phyloP scores from a whole-genome alignment of 2,329 filamentous ascomycete genomes.

The Scleromitrula shiraiana region DNA sequence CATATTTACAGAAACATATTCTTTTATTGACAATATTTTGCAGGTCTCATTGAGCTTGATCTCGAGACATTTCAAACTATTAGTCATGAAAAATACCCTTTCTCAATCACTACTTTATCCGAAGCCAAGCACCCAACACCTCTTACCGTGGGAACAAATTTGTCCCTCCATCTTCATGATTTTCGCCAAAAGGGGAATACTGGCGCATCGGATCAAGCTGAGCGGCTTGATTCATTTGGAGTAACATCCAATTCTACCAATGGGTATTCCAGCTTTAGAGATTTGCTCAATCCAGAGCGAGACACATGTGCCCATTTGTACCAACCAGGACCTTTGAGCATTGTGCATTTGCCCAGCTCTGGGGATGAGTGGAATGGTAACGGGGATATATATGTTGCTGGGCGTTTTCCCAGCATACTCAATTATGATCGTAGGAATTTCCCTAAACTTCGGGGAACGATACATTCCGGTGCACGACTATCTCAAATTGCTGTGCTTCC shows the following conservation, averaged over 20 bases:
- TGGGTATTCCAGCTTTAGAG: conserved; percentile 21
- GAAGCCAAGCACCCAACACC: conserved; percentile 57
- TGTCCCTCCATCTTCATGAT: conserved; percentile 78
- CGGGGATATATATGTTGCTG: conserved; percentile 79
- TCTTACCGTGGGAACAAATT: conserved; percentile 75
- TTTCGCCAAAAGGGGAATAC: conserved; percentile 40
- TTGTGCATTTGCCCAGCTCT: conserved; percentile 63
- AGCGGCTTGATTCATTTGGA: conserved; percentile 21
- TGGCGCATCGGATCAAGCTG: conserved; percentile 16
- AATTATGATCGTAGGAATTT: conserved; percentile 79
- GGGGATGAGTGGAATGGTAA: conserved; percentile 35
- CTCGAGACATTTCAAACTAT: conserved; percentile 63
- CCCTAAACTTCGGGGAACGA: conserved; percentile 65
- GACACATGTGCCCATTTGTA: conserved; percentile 63
- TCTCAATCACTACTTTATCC: conserved; percentile 77
- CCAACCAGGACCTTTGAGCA: conserved; percentile 73
- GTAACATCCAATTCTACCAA: conserved; percentile 21
- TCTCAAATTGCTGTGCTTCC: conserved; percentile 65
- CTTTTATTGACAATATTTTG: not conserved
- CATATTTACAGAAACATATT: too few species aligned
- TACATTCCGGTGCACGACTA: conserved; percentile 76
- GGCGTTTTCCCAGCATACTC: conserved; percentile 67
- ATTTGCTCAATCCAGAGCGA: conserved; percentile 37
- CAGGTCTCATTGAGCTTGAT: conserved; percentile 72
- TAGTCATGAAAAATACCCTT: conserved; percentile 65